Evolutionary conservation across 1,284 basidiomycete species (phyloP), one percentile per base, ranked within the genome.

Genomic region (Ustilago trichophora): DNA sequence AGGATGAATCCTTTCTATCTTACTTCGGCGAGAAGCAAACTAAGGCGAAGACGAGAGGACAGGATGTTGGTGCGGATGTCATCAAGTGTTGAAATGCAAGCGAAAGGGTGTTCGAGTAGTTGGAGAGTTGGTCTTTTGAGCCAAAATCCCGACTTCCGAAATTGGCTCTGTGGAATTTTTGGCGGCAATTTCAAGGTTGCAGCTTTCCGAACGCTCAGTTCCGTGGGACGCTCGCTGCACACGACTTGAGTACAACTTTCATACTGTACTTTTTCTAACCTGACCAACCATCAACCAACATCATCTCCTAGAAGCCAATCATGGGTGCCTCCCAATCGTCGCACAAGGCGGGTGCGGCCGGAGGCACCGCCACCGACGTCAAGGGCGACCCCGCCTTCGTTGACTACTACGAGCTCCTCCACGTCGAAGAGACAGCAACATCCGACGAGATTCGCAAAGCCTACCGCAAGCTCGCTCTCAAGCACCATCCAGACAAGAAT

Each of bases 401-500:
- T 37, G 77, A 79, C 59, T 79, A 79, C 56, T 79, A 79, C 51
- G 67, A 72, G 46, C 70, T 80, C 10, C 57, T 80, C 42, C 62
- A 75, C 33, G 68, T 82, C 21, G 72, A 78, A 24, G 58, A 69
- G 44, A 70, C 65, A 2, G 79, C 77, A 19, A 67, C 73, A 6
- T 53, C 60, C 3, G 78, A 80, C 45, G 78, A 73, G 37, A 80
- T 82, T 36, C 74, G 75, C 47, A 76, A 76, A 38, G 73, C 79
- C 0, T 82, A 80, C 38, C 75, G 79, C 36, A 75, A 73, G 43
- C 73, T 80, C 8, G 83, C 83, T 1, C 73, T 83, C 31, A 72
- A 73, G 26, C 73, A 82, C 33, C 83, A 84, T 45, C 83, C 83
- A 0, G 83, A 84, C 72, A 84, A 84, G 76, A 84, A 84, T 50